Evolutionary conservation across 2,329 filamentous ascomycete species (phyloP), one percentile per base, ranked within the genome.

Genomic region (Paraconiothyrium brasiliense): DNA sequence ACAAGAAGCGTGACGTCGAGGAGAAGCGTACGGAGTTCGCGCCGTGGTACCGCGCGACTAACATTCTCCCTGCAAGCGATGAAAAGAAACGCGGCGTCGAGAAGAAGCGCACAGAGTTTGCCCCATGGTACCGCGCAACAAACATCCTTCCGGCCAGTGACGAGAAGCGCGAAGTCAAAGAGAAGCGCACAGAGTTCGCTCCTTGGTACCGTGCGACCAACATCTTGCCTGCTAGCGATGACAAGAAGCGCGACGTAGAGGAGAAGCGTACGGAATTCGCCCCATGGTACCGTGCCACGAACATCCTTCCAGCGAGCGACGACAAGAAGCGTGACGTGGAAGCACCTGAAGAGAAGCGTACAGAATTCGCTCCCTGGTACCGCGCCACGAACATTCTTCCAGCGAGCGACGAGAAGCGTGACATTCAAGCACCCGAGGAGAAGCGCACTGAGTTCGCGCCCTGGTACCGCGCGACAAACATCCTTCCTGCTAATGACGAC

Each of bases 401-500:
- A n/a, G 55, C 55, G 5, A 57, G 34, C 34, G 55, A 57, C 13
- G 55, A 55, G 1, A 55, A 57, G 55, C 50, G 50, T 30, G 50
- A 54, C 16, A 24, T 54, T n/a, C 10, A 54, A 35, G 51, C 50
- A 20, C 50, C 39, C 13, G 43, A 57, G 44, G 54, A 57, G 43
- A 57, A 49, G 44, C 44, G 43, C 43, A 39, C 46, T 11, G 46
- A 41, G 35, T 57, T 50, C 37, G 22, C 30, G 2, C 46, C 55
- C 9, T 57, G 55, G 55, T 57, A 57, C 20, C 54, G 54, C 30
- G 54, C 54, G 11, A 57, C 54, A 2, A 57, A 57, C 54, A 57
- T 57, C 13, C 16, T 57, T 6, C 55, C 55, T 13, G 35, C 16
- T 24, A 34, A 16, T 16, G 55, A 57, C 24, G 55, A 55, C n/a